A percentile compares a stretch with the other conserved stretches of the same genome.
Evolutionary conservation across 306 rosid genomes (phyloP).

Genomic region (Gastrolobium villosum): DNA sequence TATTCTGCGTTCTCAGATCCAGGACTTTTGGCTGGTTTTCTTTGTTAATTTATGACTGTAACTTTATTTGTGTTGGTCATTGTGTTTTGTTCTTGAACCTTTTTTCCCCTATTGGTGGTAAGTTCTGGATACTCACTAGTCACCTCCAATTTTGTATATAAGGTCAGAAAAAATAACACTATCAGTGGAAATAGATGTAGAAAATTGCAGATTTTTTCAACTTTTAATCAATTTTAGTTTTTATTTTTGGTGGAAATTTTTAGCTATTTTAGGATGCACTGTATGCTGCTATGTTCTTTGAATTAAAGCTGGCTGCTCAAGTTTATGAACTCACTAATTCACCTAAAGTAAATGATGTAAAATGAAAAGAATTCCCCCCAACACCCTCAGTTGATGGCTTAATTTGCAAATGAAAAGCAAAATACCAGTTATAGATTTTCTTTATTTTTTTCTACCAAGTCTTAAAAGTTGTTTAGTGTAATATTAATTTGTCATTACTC

Average conservation of each 20-base stretch:
- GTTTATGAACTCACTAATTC: background rate
- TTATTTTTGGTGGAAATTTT: background rate
- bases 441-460: background rate
- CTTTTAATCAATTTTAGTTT: no score
- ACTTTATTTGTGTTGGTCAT: background rate
- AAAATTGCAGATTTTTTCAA: no score
- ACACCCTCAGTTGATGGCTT: conserved; percentile 9
- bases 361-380: background rate
- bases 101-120: background rate
- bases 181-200: background rate
- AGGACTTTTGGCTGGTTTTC: conserved; percentile 21
- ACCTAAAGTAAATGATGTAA: background rate
- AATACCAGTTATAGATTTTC: background rate
- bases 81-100: conserved; percentile 21
- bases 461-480: background rate
- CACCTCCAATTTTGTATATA: background rate
- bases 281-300: background rate
- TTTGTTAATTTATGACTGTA: background rate
- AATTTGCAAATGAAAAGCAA: conserved; percentile 22
- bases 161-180: background rate
- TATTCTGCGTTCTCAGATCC: conserved; percentile 51
- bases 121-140: background rate
- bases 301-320: conserved; percentile 3
- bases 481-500: conserved; percentile 3
- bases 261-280: background rate